These are phyloP conservation scores for Salix exigua DNA, from an alignment of 345 rosid genomes.

Conservation along the genomic window DNA sequence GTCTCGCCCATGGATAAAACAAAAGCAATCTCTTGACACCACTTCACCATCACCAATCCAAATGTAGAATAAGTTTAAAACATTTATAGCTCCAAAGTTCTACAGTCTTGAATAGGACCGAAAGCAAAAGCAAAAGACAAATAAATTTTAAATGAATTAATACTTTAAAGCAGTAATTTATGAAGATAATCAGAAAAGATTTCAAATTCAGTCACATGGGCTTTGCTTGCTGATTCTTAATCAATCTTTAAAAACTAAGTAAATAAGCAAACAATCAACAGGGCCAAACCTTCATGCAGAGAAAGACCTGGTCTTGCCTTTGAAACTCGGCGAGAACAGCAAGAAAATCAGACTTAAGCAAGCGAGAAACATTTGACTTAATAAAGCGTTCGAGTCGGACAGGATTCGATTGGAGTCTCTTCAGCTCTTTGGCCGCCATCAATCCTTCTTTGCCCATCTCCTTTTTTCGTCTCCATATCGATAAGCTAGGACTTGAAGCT, in stretches of 20 bases:
- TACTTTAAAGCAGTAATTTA: not conserved
- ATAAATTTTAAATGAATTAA: not conserved
- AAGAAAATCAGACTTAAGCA: slow-evolving; percentile 83
- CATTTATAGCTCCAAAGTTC: not conserved
- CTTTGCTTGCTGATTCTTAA: not conserved
- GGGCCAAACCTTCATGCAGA: slow-evolving; percentile 71
- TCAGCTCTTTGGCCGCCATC: slow-evolving; percentile 75
- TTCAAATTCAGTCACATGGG: not conserved
- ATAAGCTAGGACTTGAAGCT: slow-evolving; percentile 80
- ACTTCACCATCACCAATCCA: not conserved
- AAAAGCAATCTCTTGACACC: not conserved
- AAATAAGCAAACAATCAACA: not conserved
- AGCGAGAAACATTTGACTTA: slow-evolving; percentile 62
- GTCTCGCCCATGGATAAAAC: not conserved
- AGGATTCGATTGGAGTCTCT: slow-evolving; percentile 57
- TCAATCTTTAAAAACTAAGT: not conserved
- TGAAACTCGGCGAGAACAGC: slow-evolving; percentile 86
- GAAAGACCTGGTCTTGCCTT: slow-evolving; percentile 84
- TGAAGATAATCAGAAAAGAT: not conserved
- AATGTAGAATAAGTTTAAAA: not conserved
- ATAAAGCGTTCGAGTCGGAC: slow-evolving; percentile 61
- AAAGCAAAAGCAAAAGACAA: not conserved
- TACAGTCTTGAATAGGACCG: not conserved
- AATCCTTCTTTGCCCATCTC: slow-evolving; percentile 88
- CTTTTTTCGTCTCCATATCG: slow-evolving; percentile 95